phyloP scores from a whole-genome alignment of 2,329 filamentous ascomycete genomes.

The Pseudogymnoascus sp. region DNA sequence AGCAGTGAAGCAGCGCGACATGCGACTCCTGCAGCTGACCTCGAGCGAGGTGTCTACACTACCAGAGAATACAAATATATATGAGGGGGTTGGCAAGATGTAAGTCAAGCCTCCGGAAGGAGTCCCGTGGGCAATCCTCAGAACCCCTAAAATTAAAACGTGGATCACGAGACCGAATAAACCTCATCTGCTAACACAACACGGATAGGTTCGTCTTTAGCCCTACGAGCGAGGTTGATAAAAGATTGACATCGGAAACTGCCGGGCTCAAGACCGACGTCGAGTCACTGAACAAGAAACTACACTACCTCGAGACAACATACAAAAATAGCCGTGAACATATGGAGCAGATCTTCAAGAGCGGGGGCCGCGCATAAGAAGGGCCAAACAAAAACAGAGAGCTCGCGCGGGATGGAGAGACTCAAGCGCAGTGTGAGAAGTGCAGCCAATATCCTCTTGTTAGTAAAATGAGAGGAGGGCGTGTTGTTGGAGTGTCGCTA shows the following conservation, averaged over 20 bases:
- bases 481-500: background rate
- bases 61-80: conserved; percentile 69
- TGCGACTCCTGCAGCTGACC: conserved; percentile 81
- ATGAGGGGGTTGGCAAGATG: conserved; percentile 98
- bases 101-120: conserved; percentile 38
- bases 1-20: conserved; percentile 76
- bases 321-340: conserved; percentile 90
- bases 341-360: conserved; percentile 77
- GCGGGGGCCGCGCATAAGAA: conserved; percentile 29
- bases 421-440: background rate
- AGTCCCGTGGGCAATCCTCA: background rate
- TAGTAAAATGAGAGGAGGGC: conserved; percentile 1
- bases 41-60: conserved; percentile 73
- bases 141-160: background rate
- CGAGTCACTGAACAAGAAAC: conserved; percentile 73
- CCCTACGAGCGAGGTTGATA: conserved; percentile 64
- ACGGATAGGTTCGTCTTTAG: conserved; percentile 73
- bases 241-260: conserved; percentile 68
- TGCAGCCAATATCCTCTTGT: conserved; percentile 1
- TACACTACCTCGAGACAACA: conserved; percentile 90
- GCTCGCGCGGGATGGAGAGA: background rate
- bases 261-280: conserved; percentile 72
- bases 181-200: background rate
- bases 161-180: conserved; percentile 4
- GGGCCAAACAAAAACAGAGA: background rate